Percentiles rank a stretch among this genome's conserved stretches.
These are phyloP conservation scores for Diaporthe nobilis DNA, from an alignment of 2,329 filamentous ascomycete species.

Conservation along the genomic window DNA sequence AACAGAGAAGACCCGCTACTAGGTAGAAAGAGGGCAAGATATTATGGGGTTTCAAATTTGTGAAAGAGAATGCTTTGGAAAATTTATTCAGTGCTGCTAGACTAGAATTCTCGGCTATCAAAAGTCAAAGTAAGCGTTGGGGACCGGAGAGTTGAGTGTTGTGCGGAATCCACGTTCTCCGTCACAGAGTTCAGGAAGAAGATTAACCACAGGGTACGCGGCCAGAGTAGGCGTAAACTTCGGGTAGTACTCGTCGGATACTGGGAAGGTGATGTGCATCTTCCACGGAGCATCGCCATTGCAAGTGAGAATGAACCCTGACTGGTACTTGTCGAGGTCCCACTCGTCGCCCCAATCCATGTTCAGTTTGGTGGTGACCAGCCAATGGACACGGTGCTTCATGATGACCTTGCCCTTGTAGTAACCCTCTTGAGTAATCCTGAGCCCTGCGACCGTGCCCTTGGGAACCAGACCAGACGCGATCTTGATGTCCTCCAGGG, in stretches of 20 bases:
- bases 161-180: slow-evolving; percentile 10
- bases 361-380: slow-evolving; percentile 10
- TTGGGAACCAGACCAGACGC: background rate
- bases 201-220: slow-evolving; percentile 8
- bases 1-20: too few species aligned
- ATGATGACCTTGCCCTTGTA: background rate
- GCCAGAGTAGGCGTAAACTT: slow-evolving; percentile 8
- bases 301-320: background rate
- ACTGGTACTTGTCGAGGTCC: slow-evolving; percentile 21
- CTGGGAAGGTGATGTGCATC: slow-evolving; percentile 10
- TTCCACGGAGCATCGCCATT: slow-evolving; percentile 5
- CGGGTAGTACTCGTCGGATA: slow-evolving; percentile 7
- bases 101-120: background rate
- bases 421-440: background rate
- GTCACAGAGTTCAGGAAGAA: slow-evolving; percentile 7
- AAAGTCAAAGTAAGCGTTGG: background rate
- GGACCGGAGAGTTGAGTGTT: slow-evolving; percentile 16
- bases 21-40: too few species aligned
- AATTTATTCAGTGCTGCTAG: background rate
- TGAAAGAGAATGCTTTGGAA: too few species aligned
- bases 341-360: background rate
- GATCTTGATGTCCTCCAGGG: slow-evolving; percentile 6
- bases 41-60: too few species aligned
- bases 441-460: background rate
- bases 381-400: slow-evolving; percentile 1